These are phyloP conservation scores for Aspergillus ellipticus DNA, from an alignment of 495 filamentous ascomycete species.

Conservation along the genomic window DNA sequence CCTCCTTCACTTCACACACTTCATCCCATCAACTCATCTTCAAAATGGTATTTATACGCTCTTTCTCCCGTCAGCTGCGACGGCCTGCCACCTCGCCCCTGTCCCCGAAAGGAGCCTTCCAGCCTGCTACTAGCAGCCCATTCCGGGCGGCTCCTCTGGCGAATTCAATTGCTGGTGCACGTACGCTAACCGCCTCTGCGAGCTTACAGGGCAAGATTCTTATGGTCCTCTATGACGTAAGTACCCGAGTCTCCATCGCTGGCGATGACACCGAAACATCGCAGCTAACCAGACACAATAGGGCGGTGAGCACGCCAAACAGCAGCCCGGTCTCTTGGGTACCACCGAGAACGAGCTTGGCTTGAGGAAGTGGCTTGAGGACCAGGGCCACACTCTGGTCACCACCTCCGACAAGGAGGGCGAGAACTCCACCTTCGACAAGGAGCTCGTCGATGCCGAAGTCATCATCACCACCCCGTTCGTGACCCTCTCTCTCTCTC, in stretches of 20 bases:
- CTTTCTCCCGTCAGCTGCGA: conserved; percentile 52
- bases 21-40: conserved; percentile 24
- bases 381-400: conserved; percentile 89
- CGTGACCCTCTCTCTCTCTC: conserved; percentile 24
- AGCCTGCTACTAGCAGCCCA: conserved; percentile 17
- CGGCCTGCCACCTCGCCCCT: conserved; percentile 57
- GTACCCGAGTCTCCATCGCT: conserved; percentile 22
- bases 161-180: conserved; percentile 36
- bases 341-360: conserved; percentile 98
- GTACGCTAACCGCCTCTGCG: conserved; percentile 55
- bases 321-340: conserved; percentile 84
- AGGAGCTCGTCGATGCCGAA: conserved; percentile 93
- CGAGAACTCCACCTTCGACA: conserved; percentile 87
- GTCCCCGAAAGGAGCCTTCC: conserved; percentile 32
- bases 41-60: conserved; percentile 70
- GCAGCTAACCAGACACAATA: conserved; percentile 22
- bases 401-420: conserved; percentile 98
- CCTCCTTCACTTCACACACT: not conserved
- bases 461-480: conserved; percentile 99
- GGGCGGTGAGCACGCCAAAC: conserved; percentile 64
- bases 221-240: conserved; percentile 72
- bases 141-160: conserved; percentile 32
- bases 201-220: conserved; percentile 68
- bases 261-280: not conserved
- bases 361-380: conserved; percentile 92